phyloP scores from a whole-genome alignment of 2,329 filamentous ascomycete species.

The Graphilbum ipis-grandicollis region DNA sequence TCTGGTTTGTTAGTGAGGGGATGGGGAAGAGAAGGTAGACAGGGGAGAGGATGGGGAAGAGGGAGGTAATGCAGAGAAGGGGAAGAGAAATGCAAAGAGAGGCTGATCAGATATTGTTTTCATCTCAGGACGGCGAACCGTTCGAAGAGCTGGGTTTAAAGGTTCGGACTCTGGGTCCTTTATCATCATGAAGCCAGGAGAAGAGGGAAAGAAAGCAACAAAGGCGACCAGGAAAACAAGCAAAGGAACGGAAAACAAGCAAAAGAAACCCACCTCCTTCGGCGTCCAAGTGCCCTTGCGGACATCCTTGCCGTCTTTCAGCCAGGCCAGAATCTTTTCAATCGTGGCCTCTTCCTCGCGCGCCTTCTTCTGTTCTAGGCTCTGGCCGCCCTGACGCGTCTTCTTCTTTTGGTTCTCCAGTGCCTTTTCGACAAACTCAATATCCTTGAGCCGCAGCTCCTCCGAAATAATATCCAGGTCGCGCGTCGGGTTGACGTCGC shows the following conservation, averaged over 20 bases:
- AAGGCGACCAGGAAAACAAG: neutral
- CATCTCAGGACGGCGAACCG: slow-evolving; percentile 73
- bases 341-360: slow-evolving; percentile 88
- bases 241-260: neutral
- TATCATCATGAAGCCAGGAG: slow-evolving; percentile 65
- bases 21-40: too few species aligned
- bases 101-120: slow-evolving; percentile 50
- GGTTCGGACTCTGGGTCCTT: slow-evolving; percentile 84
- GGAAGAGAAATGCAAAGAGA: neutral
- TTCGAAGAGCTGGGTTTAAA: slow-evolving; percentile 99
- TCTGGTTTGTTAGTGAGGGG: slow-evolving; percentile 34
- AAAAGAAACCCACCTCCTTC: slow-evolving; percentile 68
- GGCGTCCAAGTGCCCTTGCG: slow-evolving; percentile 76
- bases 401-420: slow-evolving; percentile 86
- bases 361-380: slow-evolving; percentile 93
- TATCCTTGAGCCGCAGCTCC: slow-evolving; percentile 93
- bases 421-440: slow-evolving; percentile 94
- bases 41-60: too few species aligned
- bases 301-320: slow-evolving; percentile 84
- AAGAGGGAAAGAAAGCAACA: slow-evolving; percentile 5
- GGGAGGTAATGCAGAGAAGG: too few species aligned
- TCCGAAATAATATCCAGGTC: slow-evolving; percentile 95
- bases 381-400: slow-evolving; percentile 85
- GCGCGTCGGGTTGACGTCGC: slow-evolving; percentile 86
- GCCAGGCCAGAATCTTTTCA: slow-evolving; percentile 68